These are phyloP conservation scores for Thelonectria rubi DNA, from an alignment of 2,329 filamentous ascomycete genomes.

Conservation along the genomic window DNA sequence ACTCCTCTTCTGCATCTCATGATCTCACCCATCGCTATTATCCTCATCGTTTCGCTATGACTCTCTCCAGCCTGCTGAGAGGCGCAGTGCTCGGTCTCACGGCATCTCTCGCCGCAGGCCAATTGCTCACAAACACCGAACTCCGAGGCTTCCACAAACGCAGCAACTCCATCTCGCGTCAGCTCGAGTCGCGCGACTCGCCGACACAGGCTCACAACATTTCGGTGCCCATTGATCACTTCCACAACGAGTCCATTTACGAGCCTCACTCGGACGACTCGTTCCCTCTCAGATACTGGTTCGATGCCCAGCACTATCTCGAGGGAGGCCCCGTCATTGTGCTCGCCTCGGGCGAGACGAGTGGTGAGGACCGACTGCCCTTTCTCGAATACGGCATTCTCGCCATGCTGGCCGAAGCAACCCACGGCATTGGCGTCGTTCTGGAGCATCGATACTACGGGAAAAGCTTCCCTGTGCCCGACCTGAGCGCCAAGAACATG, in stretches of 20 bases:
- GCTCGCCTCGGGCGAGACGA: slow-evolving; percentile 76
- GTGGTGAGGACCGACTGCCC: slow-evolving; percentile 68
- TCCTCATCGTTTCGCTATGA: slow-evolving; percentile 3
- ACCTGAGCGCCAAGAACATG: slow-evolving; percentile 74
- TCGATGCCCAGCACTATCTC: slow-evolving; percentile 79
- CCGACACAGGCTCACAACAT: slow-evolving; percentile 40
- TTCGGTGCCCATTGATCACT: slow-evolving; percentile 76
- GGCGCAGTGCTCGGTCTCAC: slow-evolving; percentile 6
- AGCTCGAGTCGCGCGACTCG: slow-evolving; percentile 2
- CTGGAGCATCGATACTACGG: slow-evolving; percentile 92
- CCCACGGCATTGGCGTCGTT: slow-evolving; percentile 79
- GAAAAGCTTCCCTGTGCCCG: slow-evolving; percentile 71
- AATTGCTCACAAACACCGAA: slow-evolving; percentile 11
- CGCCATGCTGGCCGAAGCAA: slow-evolving; percentile 73
- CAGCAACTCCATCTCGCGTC: slow-evolving; percentile 16
- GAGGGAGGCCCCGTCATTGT: slow-evolving; percentile 84
- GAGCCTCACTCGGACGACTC: slow-evolving; percentile 76
- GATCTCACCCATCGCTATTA: neutral
- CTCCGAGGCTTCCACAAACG: slow-evolving; percentile 5
- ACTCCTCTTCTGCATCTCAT: neutral
- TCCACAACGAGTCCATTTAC: slow-evolving; percentile 81
- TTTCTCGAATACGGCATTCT: slow-evolving; percentile 83
- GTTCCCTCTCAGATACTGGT: slow-evolving; percentile 83
- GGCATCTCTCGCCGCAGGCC: neutral
- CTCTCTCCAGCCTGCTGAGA: slow-evolving; percentile 8